Base-by-base conservation (phyloP, 2,329 filamentous ascomycete genomes). In the Pseudocercospora eumusae region DNA sequence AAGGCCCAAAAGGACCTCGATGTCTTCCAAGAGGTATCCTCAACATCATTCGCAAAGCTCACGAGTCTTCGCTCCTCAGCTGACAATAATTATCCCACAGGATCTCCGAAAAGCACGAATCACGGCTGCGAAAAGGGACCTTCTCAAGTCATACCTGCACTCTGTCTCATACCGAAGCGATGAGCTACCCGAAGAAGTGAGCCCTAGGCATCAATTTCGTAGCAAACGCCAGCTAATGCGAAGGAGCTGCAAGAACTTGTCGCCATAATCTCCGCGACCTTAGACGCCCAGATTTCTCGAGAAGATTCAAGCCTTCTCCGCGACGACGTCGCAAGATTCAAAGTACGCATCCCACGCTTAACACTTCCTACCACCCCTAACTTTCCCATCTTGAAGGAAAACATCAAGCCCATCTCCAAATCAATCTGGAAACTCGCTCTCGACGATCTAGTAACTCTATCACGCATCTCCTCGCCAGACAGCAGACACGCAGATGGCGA, bases 1-100 rank as follows among this genome's bases (percentile, higher is more conserved):
- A 79, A 76, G 68, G 74, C 68, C 27, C 65, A 78, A 67, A 74
- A 76, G 20, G 74, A 79, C 57, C 74, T 75, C 53, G 75, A 78
- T 60, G 73, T 75, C 58, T 73, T 78, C 61, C 66, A 73, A 6
- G 70, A 73, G 66, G 78, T 80, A 71, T 36, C 11, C 23, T 50
- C 27, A 42, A 33, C 50, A 44, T 11, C 23, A 36, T 60, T 55
- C 11, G 31, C 23, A 23, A 42, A 20, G 28, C 20, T 18, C 8
- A 6, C 23, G 15, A 28, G 11, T 33, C 13, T 13, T 1, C 11
- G 58, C n/a, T 47, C 25, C 9, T 23, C 15, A 15, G 55, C 45
- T 49, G 15, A 27, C 13, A 10, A 11, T 23, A 1, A 4, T 4
- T n/a, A 13, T 25, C 15, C 7, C 13, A 57, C 54, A 81, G 78